Evolutionary conservation across 805 yeast genomes (phyloP), one percentile per base, ranked within the genome.

Genomic region (Starmerella bombi): DNA sequence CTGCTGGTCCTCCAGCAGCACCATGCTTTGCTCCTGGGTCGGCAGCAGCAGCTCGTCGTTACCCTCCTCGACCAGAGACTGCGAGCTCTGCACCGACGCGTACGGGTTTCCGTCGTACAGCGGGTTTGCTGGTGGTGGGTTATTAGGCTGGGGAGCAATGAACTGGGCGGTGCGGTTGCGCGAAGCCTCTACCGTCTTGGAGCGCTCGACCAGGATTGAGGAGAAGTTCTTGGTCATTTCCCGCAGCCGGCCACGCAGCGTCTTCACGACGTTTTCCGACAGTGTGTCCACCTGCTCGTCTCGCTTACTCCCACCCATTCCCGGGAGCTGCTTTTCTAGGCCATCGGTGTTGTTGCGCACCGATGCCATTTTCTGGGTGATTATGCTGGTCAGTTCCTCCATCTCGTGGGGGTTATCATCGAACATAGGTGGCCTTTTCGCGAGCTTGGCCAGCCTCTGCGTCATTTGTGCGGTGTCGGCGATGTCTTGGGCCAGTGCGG

Each of bases 391-490:
- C 48, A 91, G 66, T 59, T 91, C 95, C 17, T 86, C 82, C 48
- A 91, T 83, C 56, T 91, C 97, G 14, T 83, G 77, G 1, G 97
- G 96, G 50, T 80, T 77, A 60, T 91, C 98, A 55, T 86, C 94
- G 50, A 91, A 83, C 56, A 88, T 62, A 16, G 95, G 93, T 57
- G 85, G 86, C 51, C 85, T 69, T 59, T 80, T 84, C 3, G 98
- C 96, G 49, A 91, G 61, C 49, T 70, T 65, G 2, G 97, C 94
- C 40, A 91, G 66, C 53, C 84, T 77, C 29, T 80, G 75, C 41
- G 91, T 65, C 51, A 85, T 66, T 39, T 75, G 83, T 5, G 95
- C 86, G 10, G 88, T 83, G 40, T 75, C 77, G 9, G 86, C 79
- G 38, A 91, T 83, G 53, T 91, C 96, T 55, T 75, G 77, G 36